Conservation (phyloP, 106 monocot genomes). For the Vanilla planifolia region DNA sequence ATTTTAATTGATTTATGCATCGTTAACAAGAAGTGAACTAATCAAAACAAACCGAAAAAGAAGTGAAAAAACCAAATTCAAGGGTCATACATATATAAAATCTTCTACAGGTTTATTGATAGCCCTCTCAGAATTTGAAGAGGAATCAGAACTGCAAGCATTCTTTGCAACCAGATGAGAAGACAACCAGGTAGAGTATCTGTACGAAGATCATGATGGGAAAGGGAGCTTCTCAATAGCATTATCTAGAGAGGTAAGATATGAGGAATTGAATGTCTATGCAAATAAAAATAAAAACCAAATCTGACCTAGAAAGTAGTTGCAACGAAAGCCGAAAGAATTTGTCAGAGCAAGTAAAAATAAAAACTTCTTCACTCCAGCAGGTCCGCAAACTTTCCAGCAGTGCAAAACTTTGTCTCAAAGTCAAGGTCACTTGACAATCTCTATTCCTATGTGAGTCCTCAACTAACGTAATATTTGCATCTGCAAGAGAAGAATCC, state of each 20-base stretch:
- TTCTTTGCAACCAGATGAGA: conserved; percentile 72
- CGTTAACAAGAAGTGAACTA: neutral
- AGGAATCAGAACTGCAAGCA: conserved; percentile 20
- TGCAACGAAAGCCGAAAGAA: conserved; percentile 88
- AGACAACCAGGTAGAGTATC: conserved; percentile 83
- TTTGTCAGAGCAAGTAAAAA: conserved; percentile 84
- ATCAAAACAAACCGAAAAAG: neutral
- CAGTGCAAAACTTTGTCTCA: conserved; percentile 75
- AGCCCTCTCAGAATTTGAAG: conserved; percentile 59
- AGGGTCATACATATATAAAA: conserved; percentile 78
- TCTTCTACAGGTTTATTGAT: conserved; percentile 61
- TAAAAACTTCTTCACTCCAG: conserved; percentile 88
- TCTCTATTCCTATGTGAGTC: conserved; percentile 21
- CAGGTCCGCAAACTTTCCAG: conserved; percentile 76
- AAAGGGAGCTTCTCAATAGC: neutral
- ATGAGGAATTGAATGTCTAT: neutral
- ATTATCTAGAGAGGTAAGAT: neutral
- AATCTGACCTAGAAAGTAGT: conserved; percentile 76
- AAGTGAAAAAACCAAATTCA: neutral
- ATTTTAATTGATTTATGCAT: neutral
- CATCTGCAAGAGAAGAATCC: conserved; percentile 57
- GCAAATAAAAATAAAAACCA: neutral
- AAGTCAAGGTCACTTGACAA: conserved; percentile 27
- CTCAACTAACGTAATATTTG: conserved; percentile 40
- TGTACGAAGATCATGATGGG: conserved; percentile 17